A percentile compares a stretch with the other conserved stretches of the same genome.
Conservation (phyloP, 441 rosid species). For the Eruca vesicaria region DNA sequence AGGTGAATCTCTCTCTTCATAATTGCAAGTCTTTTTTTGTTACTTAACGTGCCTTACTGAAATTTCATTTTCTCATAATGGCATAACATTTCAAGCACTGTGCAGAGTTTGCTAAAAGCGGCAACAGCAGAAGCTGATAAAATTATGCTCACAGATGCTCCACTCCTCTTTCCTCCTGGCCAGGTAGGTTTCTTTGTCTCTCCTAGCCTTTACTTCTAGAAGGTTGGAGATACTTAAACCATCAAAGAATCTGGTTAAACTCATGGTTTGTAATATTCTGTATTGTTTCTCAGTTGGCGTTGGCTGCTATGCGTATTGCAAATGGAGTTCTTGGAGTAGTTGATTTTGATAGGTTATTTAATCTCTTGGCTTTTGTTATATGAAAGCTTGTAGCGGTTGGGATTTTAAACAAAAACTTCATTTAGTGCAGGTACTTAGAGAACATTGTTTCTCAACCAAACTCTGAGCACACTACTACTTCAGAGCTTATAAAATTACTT, state of each 20-base stretch:
- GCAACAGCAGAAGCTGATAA: slow-evolving; percentile 75
- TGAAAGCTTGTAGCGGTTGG: background rate
- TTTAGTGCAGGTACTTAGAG: slow-evolving; percentile 53
- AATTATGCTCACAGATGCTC: slow-evolving; percentile 89
- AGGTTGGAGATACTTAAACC: background rate
- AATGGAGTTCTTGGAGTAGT: slow-evolving; percentile 56
- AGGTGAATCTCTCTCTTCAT: slow-evolving; percentile 46
- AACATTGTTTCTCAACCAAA: slow-evolving; percentile 57
- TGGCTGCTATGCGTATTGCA: slow-evolving; percentile 73
- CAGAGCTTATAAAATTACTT: slow-evolving; percentile 56
- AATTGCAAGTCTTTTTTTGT: slow-evolving; percentile 7
- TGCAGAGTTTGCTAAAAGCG: slow-evolving; percentile 64
- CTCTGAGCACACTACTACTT: slow-evolving; percentile 45
- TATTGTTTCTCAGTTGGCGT: slow-evolving; percentile 59
- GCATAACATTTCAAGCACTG: slow-evolving; percentile 22
- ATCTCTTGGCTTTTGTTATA: slow-evolving; percentile 1
- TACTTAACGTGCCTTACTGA: background rate
- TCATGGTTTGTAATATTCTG: background rate
- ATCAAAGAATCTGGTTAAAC: background rate
- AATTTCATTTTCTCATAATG: slow-evolving; percentile 15
- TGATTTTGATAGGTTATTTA: slow-evolving; percentile 68
- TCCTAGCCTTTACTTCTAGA: background rate
- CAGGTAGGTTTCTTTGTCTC: slow-evolving; percentile 49
- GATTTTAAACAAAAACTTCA: background rate
- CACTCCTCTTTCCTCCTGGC: slow-evolving; percentile 87